These are phyloP conservation scores for Apocynum venetum DNA, from an alignment of 257 asterid genomes.

Conservation along the genomic window DNA sequence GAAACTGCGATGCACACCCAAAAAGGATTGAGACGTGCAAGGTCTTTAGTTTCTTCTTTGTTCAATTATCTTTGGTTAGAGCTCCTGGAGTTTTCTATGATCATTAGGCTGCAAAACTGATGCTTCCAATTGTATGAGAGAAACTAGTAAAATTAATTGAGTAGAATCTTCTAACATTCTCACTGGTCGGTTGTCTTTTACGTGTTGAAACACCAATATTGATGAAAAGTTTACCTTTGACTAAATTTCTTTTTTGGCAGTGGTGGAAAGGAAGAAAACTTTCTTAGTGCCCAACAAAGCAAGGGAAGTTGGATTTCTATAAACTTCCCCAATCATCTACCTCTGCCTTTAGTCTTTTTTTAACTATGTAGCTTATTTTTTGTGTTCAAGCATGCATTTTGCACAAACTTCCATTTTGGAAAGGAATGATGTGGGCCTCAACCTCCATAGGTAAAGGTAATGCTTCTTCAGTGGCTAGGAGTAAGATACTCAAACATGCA, in stretches of 20 bases:
- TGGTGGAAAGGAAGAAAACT: conserved; percentile 19
- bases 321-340: conserved; percentile 5
- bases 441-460: conserved; percentile 14
- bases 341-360: background rate
- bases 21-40: background rate
- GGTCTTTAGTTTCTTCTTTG: background rate
- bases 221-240: conserved; percentile 15
- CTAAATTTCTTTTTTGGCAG: conserved; percentile 8
- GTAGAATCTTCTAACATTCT: conserved; percentile 1
- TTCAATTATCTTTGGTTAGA: background rate
- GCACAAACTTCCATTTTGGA: conserved; percentile 5
- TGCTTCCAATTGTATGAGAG: background rate
- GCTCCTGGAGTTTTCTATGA: background rate
- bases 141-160: background rate
- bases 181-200: background rate
- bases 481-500: conserved; percentile 3
- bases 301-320: background rate
- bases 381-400: conserved; percentile 15
- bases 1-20: background rate
- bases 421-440: conserved; percentile 22
- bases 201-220: conserved; percentile 14
- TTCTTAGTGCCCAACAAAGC: conserved; percentile 19
- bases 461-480: conserved; percentile 28
- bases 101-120: background rate
- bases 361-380: conserved; percentile 8